phyloP scores from a whole-genome alignment of 169 alveolate species.

The Plasmodium cynomolgi region DNA sequence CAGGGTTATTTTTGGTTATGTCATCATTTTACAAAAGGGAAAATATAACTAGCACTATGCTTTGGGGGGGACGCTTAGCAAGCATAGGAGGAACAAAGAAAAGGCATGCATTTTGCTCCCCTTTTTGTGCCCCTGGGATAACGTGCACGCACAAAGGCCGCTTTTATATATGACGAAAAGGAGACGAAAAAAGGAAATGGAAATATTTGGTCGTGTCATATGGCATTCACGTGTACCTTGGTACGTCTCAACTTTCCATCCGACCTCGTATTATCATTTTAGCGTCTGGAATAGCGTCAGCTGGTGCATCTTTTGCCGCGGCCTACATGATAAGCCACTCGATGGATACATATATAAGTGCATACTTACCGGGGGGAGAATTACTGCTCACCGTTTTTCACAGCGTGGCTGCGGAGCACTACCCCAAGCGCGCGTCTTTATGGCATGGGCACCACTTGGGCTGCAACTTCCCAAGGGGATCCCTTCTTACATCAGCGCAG shows the following conservation, averaged over 20 bases:
- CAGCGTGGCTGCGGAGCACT: background rate
- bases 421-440: background rate
- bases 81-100: background rate
- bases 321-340: background rate
- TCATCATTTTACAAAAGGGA: background rate
- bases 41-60: background rate
- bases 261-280: background rate
- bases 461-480: background rate
- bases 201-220: background rate
- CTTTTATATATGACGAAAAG: background rate
- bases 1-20: background rate
- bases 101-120: background rate
- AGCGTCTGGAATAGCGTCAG: background rate
- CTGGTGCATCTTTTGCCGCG: background rate
- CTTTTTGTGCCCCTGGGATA: background rate
- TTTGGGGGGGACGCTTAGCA: background rate
- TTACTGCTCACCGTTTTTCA: background rate
- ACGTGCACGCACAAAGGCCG: background rate
- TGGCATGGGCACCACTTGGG: background rate
- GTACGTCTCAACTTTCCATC: background rate
- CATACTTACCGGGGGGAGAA: background rate
- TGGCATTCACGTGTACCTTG: background rate
- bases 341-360: background rate
- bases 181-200: background rate
- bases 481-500: background rate